A percentile compares a stretch with the other conserved stretches of the same genome.
Conservation (phyloP, 345 rosid genomes). For the Rhodomyrtus tomentosa region DNA sequence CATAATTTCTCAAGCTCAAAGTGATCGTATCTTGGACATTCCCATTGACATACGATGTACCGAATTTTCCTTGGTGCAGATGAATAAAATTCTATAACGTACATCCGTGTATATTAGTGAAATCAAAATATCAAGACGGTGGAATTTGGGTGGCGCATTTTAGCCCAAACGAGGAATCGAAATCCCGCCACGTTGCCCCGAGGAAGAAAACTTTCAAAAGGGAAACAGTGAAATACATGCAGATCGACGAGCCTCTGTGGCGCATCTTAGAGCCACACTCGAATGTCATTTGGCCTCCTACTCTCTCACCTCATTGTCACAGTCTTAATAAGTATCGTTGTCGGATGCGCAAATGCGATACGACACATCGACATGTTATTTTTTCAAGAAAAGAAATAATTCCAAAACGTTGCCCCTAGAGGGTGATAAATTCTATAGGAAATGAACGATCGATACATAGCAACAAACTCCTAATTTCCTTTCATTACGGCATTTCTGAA, state of each 20-base stretch:
- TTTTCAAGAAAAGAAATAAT: no score
- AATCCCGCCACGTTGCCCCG: conserved; percentile 13
- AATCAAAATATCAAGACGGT: background rate
- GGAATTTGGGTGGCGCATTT: background rate
- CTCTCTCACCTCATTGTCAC: background rate
- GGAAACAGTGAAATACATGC: background rate
- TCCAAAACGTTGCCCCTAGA: no score
- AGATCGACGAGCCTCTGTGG: background rate
- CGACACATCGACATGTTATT: no score
- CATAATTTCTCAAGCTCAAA: background rate
- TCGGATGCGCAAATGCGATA: no score
- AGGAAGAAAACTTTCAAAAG: background rate
- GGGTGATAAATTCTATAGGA: no score
- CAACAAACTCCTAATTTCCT: no score
- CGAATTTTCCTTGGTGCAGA: background rate
- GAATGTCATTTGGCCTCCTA: background rate
- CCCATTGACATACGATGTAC: background rate
- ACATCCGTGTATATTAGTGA: background rate
- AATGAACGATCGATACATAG: no score
- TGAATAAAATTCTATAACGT: background rate
- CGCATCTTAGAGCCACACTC: background rate
- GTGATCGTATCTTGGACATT: background rate
- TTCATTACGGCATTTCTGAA: no score
- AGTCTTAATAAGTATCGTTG: no score
- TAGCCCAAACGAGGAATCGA: conserved; percentile 8